phyloP scores from a whole-genome alignment of 129 eudicot species.

The Rutidosis leptorrhynchoides region DNA sequence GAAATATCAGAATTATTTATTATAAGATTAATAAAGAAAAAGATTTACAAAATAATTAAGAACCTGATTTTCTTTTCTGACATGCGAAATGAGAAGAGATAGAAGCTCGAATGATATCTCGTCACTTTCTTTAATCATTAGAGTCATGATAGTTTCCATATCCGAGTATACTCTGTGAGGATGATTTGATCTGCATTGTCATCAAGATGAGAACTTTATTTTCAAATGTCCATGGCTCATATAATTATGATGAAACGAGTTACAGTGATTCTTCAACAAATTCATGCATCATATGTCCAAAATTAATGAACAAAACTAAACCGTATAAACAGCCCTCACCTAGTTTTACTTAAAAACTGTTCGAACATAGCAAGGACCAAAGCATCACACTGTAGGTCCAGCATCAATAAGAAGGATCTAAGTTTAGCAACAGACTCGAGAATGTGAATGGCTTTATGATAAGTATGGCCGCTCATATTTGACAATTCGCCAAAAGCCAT shows the following conservation, averaged over 20 bases:
- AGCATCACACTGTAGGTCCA: conserved; percentile 62
- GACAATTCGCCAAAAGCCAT: conserved; percentile 52
- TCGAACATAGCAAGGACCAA: conserved; percentile 63
- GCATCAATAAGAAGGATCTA: conserved; percentile 54
- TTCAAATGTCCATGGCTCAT: neutral
- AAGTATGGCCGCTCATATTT: conserved; percentile 36
- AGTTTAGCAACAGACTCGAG: conserved; percentile 49
- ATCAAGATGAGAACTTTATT: conserved; percentile 13
- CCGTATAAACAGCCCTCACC: conserved; percentile 44
- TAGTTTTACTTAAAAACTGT: conserved; percentile 42
- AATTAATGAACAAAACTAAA: neutral
- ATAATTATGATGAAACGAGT: neutral
- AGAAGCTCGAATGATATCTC: conserved; percentile 54
- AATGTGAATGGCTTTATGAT: conserved; percentile 48
- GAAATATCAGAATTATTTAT: neutral
- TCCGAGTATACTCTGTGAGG: conserved; percentile 39
- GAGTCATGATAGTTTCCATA: conserved; percentile 70
- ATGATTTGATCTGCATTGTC: conserved; percentile 42
- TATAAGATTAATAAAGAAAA: neutral
- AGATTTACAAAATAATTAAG: neutral
- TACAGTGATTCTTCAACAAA: neutral
- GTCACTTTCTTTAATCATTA: conserved; percentile 68
- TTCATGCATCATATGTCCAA: conserved; percentile 17
- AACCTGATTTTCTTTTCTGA: conserved; percentile 55
- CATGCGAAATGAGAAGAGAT: conserved; percentile 48